phyloP scores from a whole-genome alignment of 176 grass and related monocot species.

The Oryza coarctata region DNA sequence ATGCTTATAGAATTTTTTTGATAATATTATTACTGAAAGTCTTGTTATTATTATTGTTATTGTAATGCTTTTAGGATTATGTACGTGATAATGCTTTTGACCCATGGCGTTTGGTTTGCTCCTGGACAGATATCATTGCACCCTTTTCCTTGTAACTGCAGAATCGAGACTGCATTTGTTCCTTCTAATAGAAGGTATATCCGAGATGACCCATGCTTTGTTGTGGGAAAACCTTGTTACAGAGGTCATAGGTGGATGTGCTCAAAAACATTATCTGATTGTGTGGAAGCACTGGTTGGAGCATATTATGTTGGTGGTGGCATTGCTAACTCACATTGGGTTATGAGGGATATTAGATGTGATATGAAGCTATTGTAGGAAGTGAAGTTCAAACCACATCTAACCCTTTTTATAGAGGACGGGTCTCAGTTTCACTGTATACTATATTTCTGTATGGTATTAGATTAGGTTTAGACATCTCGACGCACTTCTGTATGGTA shows the following conservation, averaged over 20 bases:
- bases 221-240: slow-evolving; percentile 88
- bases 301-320: slow-evolving; percentile 90
- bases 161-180: slow-evolving; percentile 46
- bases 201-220: slow-evolving; percentile 48
- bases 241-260: slow-evolving; percentile 96
- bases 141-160: slow-evolving; percentile 67
- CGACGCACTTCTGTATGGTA: too few species aligned
- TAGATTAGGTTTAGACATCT: too few species aligned
- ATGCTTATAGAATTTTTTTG: slow-evolving; percentile 21
- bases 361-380: slow-evolving; percentile 48
- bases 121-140: slow-evolving; percentile 73
- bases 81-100: slow-evolving; percentile 84
- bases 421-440: too few species aligned
- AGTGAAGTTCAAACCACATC: slow-evolving; percentile 43
- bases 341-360: slow-evolving; percentile 56
- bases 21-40: too few species aligned
- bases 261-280: slow-evolving; percentile 90
- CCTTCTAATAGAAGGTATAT: slow-evolving; percentile 49
- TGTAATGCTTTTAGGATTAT: slow-evolving; percentile 72
- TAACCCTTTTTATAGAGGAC: too few species aligned
- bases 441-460: too few species aligned
- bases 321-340: slow-evolving; percentile 55
- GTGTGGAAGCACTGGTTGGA: slow-evolving; percentile 89
- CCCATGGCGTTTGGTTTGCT: slow-evolving; percentile 77
- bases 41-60: too few species aligned